These are phyloP conservation scores for Sphaceloma murrayae DNA, from an alignment of 2,329 filamentous ascomycete species.

Conservation along the genomic window DNA sequence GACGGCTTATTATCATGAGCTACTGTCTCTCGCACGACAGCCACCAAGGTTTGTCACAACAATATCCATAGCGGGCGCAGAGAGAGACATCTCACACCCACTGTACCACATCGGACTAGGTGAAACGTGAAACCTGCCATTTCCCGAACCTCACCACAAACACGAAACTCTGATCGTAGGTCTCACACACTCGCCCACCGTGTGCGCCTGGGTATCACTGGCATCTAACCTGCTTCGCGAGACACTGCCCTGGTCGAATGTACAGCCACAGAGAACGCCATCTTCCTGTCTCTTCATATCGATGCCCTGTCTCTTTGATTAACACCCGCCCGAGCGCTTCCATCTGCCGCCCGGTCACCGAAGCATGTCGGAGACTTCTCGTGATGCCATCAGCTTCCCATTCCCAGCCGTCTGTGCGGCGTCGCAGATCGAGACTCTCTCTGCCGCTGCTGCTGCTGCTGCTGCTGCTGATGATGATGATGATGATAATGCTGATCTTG, in stretches of 20 bases:
- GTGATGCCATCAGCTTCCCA: too few species aligned
- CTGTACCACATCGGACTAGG: constrained; percentile 1
- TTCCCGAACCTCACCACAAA: constrained; percentile 12
- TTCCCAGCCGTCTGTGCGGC: not conserved
- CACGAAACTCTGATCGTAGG: constrained; percentile 15
- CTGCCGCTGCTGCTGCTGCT: too few species aligned
- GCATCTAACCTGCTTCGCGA: constrained; percentile 5
- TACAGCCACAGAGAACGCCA: constrained; percentile 14
- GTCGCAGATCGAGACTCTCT: not conserved
- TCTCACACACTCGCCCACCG: constrained; percentile 7
- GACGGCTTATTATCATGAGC: too few species aligned
- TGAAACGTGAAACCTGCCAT: constrained; percentile 13
- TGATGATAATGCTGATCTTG: too few species aligned
- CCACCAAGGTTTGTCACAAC: too few species aligned
- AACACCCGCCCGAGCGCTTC: too few species aligned
- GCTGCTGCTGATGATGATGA: constrained; percentile 9
- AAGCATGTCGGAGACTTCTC: not conserved
- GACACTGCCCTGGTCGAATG: constrained; percentile 4
- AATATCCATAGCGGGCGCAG: too few species aligned
- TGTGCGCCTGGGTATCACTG: constrained; percentile 7
- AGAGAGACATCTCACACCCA: not conserved
- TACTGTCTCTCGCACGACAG: too few species aligned
- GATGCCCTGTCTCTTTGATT: too few species aligned
- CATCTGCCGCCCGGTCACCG: constrained; percentile 11
- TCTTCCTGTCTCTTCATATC: constrained; percentile 14